A percentile compares a stretch with the other conserved stretches of the same genome.
Evolutionary conservation across 768 basidiomycete genomes (phyloP).

Genomic region (Paxillus ammoniavirescens): DNA sequence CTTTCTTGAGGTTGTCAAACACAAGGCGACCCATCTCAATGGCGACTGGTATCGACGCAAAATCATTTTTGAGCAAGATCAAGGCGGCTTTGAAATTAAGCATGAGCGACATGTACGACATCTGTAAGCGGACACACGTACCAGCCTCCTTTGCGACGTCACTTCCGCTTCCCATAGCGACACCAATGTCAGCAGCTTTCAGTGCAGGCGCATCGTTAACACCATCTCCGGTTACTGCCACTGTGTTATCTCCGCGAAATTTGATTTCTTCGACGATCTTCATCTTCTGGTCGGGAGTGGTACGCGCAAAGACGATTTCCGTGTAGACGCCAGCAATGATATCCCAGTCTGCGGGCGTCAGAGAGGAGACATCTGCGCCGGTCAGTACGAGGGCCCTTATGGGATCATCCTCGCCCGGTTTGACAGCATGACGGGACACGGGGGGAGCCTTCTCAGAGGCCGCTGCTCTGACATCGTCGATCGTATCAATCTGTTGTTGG

Average conservation of each 20-base stretch:
- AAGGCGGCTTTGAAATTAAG: constrained; percentile 32
- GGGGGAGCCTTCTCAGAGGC: constrained; percentile 12
- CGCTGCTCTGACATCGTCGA: constrained; percentile 22
- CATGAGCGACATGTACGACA: not conserved
- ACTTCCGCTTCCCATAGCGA: constrained; percentile 48
- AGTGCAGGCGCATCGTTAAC: constrained; percentile 52
- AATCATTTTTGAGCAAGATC: constrained; percentile 55
- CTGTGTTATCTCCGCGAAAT: constrained; percentile 43
- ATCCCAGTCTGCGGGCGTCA: constrained; percentile 40
- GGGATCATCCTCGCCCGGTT: constrained; percentile 37
- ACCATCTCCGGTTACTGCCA: constrained; percentile 58
- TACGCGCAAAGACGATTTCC: constrained; percentile 55
- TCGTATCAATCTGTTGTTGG: constrained; percentile 36
- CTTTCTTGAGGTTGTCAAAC: constrained; percentile 58
- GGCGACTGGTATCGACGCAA: constrained; percentile 55
- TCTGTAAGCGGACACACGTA: constrained; percentile 16
- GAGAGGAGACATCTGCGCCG: constrained; percentile 41
- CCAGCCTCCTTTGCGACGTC: constrained; percentile 57
- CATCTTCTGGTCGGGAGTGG: constrained; percentile 57
- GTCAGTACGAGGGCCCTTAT: constrained; percentile 42
- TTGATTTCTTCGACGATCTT: constrained; percentile 56
- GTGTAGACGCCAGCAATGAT: constrained; percentile 34
- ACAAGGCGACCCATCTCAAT: constrained; percentile 59
- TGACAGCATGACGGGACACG: constrained; percentile 26
- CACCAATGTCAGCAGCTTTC: constrained; percentile 54